A percentile compares a stretch with the other conserved stretches of the same genome.
These are phyloP conservation scores for Ceratocystis alfenasii DNA, from an alignment of 2,329 filamentous ascomycete species.

Conservation along the genomic window DNA sequence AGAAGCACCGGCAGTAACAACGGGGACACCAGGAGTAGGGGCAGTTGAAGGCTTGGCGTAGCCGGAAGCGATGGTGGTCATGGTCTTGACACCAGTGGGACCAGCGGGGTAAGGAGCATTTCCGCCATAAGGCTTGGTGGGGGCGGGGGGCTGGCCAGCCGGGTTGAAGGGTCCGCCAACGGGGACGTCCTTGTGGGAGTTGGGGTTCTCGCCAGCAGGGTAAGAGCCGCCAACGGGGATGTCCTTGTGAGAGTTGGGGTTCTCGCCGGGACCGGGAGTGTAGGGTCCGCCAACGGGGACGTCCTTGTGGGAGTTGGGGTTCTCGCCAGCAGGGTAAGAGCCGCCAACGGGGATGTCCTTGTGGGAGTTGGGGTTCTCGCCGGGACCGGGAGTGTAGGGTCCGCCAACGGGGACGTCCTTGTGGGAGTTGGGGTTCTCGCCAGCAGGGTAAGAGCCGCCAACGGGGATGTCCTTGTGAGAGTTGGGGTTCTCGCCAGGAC, in stretches of 20 bases:
- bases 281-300: slow-evolving; percentile 3
- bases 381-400: background rate
- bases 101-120: background rate
- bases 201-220: background rate
- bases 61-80: slow-evolving; percentile 7
- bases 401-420: slow-evolving; percentile 8
- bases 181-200: slow-evolving; percentile 1
- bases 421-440: background rate
- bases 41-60: slow-evolving; percentile 9
- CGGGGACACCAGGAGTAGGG: slow-evolving; percentile 1
- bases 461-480: background rate
- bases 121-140: slow-evolving; percentile 4
- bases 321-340: background rate
- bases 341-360: background rate
- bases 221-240: background rate
- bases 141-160: slow-evolving; percentile 3
- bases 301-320: background rate
- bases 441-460: background rate
- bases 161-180: background rate
- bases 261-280: background rate
- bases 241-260: background rate
- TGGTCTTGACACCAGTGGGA: slow-evolving; percentile 10
- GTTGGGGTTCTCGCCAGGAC: background rate
- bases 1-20: slow-evolving; percentile 20
- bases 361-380: background rate